Evolutionary conservation across 257 asterid genomes (phyloP).

Genomic region (Voacanga thouarsii): DNA sequence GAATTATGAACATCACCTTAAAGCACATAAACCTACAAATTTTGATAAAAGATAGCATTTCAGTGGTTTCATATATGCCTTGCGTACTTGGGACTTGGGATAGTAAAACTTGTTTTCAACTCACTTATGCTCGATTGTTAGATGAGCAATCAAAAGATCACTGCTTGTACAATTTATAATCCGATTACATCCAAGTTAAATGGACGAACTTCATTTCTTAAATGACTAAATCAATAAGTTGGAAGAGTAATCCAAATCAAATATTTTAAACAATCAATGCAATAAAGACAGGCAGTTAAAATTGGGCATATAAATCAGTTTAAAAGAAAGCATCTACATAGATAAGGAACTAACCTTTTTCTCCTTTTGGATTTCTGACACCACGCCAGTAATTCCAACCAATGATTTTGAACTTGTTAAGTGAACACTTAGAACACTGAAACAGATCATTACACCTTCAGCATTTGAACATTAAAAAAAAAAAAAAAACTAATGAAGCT

Average conservation of each 20-base stretch:
- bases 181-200: neutral
- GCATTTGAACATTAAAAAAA: neutral
- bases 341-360: conserved; percentile 61
- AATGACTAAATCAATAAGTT: neutral
- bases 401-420: conserved; percentile 95
- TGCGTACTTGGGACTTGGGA: neutral
- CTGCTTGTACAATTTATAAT: neutral
- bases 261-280: neutral
- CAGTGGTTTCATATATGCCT: neutral
- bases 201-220: neutral
- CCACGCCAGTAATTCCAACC: conserved; percentile 90
- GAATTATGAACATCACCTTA: neutral
- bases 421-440: conserved; percentile 88
- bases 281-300: neutral
- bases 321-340: neutral
- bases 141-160: neutral
- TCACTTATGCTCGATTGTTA: neutral
- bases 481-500: neutral
- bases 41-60: neutral
- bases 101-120: neutral
- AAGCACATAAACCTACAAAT: neutral
- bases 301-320: neutral
- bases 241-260: neutral
- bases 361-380: conserved; percentile 89
- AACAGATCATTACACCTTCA: conserved; percentile 24